Conservation (phyloP, 805 yeast species). For the Naumovozyma castellii region DNA sequence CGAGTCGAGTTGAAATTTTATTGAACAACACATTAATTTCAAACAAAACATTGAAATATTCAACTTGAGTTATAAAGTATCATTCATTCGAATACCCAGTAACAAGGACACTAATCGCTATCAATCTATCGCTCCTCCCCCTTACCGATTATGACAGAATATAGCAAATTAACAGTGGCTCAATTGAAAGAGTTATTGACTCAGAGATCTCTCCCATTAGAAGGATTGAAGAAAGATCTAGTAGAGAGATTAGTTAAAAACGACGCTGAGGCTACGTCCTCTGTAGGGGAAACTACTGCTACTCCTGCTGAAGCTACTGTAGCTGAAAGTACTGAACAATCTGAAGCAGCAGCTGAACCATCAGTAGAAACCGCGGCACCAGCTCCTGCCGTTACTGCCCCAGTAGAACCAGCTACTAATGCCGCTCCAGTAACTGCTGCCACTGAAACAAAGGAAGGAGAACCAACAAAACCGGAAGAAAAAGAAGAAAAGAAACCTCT, state of each 20-base stretch:
- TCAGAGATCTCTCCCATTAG: slow-evolving; percentile 51
- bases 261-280: slow-evolving; percentile 7
- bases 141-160: slow-evolving; percentile 36
- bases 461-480: neutral
- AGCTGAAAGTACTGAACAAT: slow-evolving; percentile 1
- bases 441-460: slow-evolving; percentile 2
- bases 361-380: slow-evolving; percentile 1
- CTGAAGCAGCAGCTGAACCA: slow-evolving; percentile 1
- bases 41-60: too few relatives aligned
- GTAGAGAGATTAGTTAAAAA: slow-evolving; percentile 41
- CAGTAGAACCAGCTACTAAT: neutral
- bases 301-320: neutral
- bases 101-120: too few relatives aligned
- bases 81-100: too few relatives aligned
- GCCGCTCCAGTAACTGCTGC: slow-evolving; percentile 9
- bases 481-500: slow-evolving; percentile 18
- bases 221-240: slow-evolving; percentile 77
- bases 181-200: slow-evolving; percentile 76
- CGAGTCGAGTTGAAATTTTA: too few relatives aligned
- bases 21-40: too few relatives aligned
- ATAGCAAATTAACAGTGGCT: slow-evolving; percentile 63
- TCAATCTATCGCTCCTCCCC: neutral
- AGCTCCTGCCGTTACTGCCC: slow-evolving; percentile 1
- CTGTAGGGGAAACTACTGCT: slow-evolving; percentile 1
- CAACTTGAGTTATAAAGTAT: too few relatives aligned